Base-by-base conservation (phyloP, 352 stramenopile genomes). In the Pythium dissimile region DNA sequence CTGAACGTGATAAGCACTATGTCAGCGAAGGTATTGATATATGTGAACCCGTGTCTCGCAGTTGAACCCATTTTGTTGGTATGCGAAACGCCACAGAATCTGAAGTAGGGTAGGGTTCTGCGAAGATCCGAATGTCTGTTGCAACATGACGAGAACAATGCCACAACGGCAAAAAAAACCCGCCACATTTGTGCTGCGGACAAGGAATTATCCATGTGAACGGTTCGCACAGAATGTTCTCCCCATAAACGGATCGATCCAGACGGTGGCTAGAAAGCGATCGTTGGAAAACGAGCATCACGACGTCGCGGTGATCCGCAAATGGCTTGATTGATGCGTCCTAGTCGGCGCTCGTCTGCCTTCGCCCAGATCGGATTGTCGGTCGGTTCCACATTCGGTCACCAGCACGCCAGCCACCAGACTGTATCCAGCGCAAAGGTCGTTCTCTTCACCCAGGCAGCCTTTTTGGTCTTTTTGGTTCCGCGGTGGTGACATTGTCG, bases 351-450 rank as follows among this genome's bases (percentile, higher is more conserved):
- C n/a, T n/a, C n/a, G n/a, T n/a, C n/a, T n/a, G n/a, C n/a, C n/a
- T n/a, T n/a, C n/a, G n/a, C 34, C 12, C 34, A 41, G 12, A 12
- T 26, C 18, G 46, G 28, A 30, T 41, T 44, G 47, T 30, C 47
- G 6, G 47, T 38, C 43, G 26, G 16, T 50, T n/a, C n/a, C n/a
- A n/a, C n/a, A n/a, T n/a, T n/a, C n/a, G n/a, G n/a, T n/a, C n/a
- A n/a, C 34, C 34, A 41, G 34, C 34, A 41, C 34, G 34, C 34
- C 34, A 41, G 34, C 34, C 34, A 41, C 34, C 34, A 41, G 34
- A 41, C 34, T 41, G 45, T 44, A 54, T 23, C 47, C 47, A 54
- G 47, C 31, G 47, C 47, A 54, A 24, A 54, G 39, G 47, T 24
- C 32, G 47, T 23, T 54, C 47, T 26, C 46, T 18, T 8, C n/a